Percentiles rank a stretch among this genome's conserved stretches.
Conservation (phyloP, 495 filamentous ascomycete genomes). For the Gamarada debralockiae region DNA sequence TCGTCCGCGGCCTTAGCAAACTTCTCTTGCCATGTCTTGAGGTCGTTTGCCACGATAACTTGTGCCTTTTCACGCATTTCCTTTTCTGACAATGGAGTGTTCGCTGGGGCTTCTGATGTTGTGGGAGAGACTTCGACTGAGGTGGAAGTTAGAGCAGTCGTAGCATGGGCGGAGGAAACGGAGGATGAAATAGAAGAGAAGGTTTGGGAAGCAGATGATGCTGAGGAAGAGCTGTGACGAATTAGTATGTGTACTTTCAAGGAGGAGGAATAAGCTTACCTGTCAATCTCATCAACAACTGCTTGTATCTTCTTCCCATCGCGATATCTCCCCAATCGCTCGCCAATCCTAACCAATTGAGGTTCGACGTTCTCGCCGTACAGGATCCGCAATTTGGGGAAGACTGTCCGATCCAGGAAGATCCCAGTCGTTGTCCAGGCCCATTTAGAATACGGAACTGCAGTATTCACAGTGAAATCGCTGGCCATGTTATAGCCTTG, state of each 20-base stretch:
- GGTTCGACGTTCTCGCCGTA: constrained; percentile 93
- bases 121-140: constrained; percentile 18
- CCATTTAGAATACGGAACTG: constrained; percentile 66
- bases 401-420: constrained; percentile 71
- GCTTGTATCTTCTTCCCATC: constrained; percentile 60
- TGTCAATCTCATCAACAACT: constrained; percentile 52
- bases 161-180: constrained; percentile 22
- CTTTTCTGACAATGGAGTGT: constrained; percentile 22
- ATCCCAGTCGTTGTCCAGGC: constrained; percentile 60
- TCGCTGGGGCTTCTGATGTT: constrained; percentile 19
- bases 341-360: constrained; percentile 86
- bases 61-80: constrained; percentile 46
- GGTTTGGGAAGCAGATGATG: constrained; percentile 19
- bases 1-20: constrained; percentile 80
- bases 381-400: constrained; percentile 72
- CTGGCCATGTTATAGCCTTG: constrained; percentile 64
- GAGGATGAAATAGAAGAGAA: constrained; percentile 26
- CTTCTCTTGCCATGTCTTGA: constrained; percentile 77
- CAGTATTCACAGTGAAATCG: constrained; percentile 63
- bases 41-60: constrained; percentile 70
- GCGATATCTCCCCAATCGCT: constrained; percentile 80
- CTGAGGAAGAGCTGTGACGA: constrained; percentile 15
- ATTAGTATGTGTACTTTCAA: constrained; percentile 7
- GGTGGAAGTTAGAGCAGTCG: constrained; percentile 1
- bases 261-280: constrained; percentile 27